Evolutionary conservation across 345 rosid genomes (phyloP), one percentile per base, ranked within the genome.

Genomic region (Rhizophora apiculata): DNA sequence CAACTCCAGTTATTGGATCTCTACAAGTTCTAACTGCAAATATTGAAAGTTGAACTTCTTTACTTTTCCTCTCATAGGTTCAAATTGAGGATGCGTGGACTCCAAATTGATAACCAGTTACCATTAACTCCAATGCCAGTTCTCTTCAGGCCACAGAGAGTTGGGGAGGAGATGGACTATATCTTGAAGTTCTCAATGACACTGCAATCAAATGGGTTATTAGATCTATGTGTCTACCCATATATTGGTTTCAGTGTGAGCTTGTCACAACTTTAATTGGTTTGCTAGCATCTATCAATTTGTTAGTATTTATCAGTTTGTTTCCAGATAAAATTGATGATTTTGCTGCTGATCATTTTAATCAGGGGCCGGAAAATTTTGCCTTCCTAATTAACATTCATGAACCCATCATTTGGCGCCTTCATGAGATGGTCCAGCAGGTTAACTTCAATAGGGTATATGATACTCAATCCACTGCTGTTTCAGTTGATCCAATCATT

Each of bases 391-490:
- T 92, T 68, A 95, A 86, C 80, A 85, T 95, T 74, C 99, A 95
- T 53, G 99, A 95, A 74, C 99, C 98, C 51, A 90, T 92, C 72
- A 92, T 95, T 71, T 95, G 99, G 99, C 98, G 99, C 69, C 88
- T 95, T 78, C 96, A 92, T 78, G 98, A 90, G 90, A 91, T 95
- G 99, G 82, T 90, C 69, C 96, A 85, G 82, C 97, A 83, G 79
- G 82, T 89, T 82, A 92, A 87, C 77, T 76, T 90, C 27, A 75
- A 87, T 77, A 85, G 99, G 75, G 74, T 95, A 62, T 72, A 77
- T 67, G 86, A 88, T 73, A 57, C 79, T 72, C 82, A 81, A 60
- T 82, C 91, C 36, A 90, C 94, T 68, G 91, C 97, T 74, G 98
- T 90, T 68, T 86, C 99, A 62, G 97, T 92, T 78, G 99, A 90